Evolutionary conservation across 2,329 filamentous ascomycete species (phyloP).

Genomic region (Emergomyces pasteurianus): DNA sequence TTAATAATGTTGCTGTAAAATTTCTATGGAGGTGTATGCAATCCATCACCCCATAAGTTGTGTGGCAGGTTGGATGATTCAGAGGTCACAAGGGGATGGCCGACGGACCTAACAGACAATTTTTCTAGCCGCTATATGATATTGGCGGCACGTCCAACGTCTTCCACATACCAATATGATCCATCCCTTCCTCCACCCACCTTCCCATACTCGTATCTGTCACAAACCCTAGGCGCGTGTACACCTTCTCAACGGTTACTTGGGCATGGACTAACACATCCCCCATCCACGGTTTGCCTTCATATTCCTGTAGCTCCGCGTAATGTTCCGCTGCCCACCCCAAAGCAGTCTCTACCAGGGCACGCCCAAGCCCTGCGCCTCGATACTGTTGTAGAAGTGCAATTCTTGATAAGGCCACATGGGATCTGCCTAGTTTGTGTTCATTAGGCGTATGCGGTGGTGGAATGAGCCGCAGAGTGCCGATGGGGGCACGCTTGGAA

Average conservation of each 20-base stretch:
- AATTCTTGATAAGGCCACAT: constrained; percentile 70
- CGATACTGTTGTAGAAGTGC: constrained; percentile 57
- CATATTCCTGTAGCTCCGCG: constrained; percentile 35
- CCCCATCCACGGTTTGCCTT: constrained; percentile 50
- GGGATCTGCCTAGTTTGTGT: constrained; percentile 50
- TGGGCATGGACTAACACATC: constrained; percentile 73
- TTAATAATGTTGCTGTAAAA: background rate
- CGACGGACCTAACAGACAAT: background rate
- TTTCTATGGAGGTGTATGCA: background rate
- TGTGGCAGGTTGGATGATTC: background rate
- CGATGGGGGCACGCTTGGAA: constrained; percentile 44
- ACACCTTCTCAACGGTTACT: constrained; percentile 50
- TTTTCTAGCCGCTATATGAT: background rate
- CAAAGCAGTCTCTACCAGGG: constrained; percentile 56
- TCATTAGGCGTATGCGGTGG: constrained; percentile 59
- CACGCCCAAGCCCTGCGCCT: constrained; percentile 44
- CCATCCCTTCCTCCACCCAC: constrained; percentile 77
- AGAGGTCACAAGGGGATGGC: background rate
- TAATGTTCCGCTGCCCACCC: constrained; percentile 56
- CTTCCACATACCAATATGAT: constrained; percentile 75
- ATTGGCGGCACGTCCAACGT: constrained; percentile 15
- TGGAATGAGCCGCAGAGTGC: constrained; percentile 68
- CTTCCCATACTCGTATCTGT: constrained; percentile 59
- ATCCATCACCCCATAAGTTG: background rate
- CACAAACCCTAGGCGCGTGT: constrained; percentile 60